These are phyloP conservation scores for Rhizopogon vulgaris DNA, from an alignment of 768 basidiomycete species.

Conservation along the genomic window DNA sequence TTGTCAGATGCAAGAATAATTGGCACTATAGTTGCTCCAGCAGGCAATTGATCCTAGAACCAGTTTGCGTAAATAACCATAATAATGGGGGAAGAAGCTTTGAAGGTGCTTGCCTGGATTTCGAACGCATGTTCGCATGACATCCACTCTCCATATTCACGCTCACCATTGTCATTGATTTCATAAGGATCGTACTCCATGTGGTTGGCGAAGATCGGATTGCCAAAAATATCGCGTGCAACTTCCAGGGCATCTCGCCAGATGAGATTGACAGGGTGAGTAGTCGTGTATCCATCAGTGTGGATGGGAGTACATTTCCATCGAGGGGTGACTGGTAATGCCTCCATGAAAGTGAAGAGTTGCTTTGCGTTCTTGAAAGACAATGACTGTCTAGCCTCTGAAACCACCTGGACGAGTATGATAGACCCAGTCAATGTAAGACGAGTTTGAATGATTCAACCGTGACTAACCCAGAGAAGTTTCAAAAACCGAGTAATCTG, in stretches of 20 bases:
- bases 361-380: not conserved
- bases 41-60: conserved; percentile 12
- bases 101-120: too few species aligned
- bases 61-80: too few species aligned
- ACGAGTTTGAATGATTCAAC: too few species aligned
- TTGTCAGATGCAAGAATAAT: conserved; percentile 27
- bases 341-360: conserved; percentile 9
- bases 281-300: conserved; percentile 7
- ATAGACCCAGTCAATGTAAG: not conserved
- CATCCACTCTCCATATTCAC: conserved; percentile 19
- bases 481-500: conserved; percentile 23
- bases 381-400: too few species aligned
- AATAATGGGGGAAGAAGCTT: too few species aligned
- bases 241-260: conserved; percentile 21
- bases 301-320: conserved; percentile 13
- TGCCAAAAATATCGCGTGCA: conserved; percentile 13
- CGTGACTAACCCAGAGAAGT: conserved; percentile 15
- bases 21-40: conserved; percentile 22
- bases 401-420: too few species aligned
- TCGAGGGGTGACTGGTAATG: conserved; percentile 13
- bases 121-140: conserved; percentile 10
- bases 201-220: conserved; percentile 16
- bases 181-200: conserved; percentile 17
- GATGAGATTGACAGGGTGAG: conserved; percentile 12
- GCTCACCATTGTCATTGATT: not conserved